Evolutionary conservation across 768 basidiomycete genomes (phyloP).

Genomic region (Amyloporia xantha): DNA sequence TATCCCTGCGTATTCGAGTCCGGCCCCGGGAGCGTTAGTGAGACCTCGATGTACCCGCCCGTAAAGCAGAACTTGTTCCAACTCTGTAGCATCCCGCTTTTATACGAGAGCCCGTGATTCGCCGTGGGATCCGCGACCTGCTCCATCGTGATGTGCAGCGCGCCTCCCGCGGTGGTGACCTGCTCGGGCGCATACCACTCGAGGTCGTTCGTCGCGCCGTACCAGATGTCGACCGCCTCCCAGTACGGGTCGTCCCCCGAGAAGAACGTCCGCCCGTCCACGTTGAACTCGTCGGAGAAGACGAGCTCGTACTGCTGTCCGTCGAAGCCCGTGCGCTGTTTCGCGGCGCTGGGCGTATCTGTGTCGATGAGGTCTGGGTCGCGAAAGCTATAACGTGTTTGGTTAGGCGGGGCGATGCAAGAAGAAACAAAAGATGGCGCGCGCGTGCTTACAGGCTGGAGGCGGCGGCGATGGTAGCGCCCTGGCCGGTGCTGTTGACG

Average conservation of each 20-base stretch:
- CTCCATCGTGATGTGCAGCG: slow-evolving; percentile 66
- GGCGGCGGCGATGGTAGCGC: background rate
- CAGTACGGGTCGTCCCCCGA: slow-evolving; percentile 63
- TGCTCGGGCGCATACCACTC: slow-evolving; percentile 75
- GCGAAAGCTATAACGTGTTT: slow-evolving; percentile 18
- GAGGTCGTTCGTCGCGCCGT: slow-evolving; percentile 58
- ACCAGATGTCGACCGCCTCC: slow-evolving; percentile 72
- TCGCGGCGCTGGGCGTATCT: slow-evolving; percentile 56
- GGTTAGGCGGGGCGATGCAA: too few relatives aligned
- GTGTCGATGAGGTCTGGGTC: slow-evolving; percentile 63
- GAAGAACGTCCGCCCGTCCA: slow-evolving; percentile 43
- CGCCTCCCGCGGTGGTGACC: slow-evolving; percentile 58
- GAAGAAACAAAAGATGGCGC: background rate
- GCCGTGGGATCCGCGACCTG: slow-evolving; percentile 22
- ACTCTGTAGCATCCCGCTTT: slow-evolving; percentile 75
- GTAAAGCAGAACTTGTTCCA: slow-evolving; percentile 93
- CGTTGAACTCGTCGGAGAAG: slow-evolving; percentile 62
- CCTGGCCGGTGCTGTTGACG: slow-evolving; percentile 66
- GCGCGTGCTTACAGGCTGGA: background rate
- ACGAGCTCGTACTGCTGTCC: slow-evolving; percentile 60
- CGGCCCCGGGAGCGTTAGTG: slow-evolving; percentile 52
- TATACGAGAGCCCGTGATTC: slow-evolving; percentile 57
- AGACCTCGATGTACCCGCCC: slow-evolving; percentile 67
- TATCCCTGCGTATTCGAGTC: slow-evolving; percentile 43
- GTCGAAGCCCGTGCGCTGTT: slow-evolving; percentile 65